Percentiles rank a stretch among this genome's conserved stretches.
Evolutionary conservation across 2,329 filamentous ascomycete species (phyloP).

Genomic region (Colletotrichum australisinense): DNA sequence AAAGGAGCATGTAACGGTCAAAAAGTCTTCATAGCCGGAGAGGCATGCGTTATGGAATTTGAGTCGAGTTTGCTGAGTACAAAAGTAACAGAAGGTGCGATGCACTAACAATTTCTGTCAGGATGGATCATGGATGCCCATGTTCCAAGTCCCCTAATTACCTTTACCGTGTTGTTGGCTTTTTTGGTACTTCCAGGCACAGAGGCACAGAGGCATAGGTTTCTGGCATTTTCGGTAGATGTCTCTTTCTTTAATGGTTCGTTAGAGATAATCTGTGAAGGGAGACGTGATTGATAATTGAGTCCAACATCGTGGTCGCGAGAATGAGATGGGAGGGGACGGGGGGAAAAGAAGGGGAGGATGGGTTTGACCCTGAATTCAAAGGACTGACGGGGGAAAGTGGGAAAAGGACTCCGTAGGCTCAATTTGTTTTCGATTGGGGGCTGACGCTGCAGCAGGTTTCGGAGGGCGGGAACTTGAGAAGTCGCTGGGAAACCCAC

Average conservation of each 20-base stretch:
- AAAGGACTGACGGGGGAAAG: neutral
- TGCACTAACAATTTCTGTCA: neutral
- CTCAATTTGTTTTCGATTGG: neutral
- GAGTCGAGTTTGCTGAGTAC: too few species aligned
- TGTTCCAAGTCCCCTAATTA: neutral
- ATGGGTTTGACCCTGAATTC: neutral
- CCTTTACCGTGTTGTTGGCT: neutral
- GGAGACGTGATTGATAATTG: too few species aligned
- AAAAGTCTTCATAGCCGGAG: too few species aligned
- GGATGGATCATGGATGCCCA: neutral
- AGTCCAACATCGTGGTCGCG: too few species aligned
- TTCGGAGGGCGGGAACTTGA: neutral
- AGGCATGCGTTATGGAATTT: neutral
- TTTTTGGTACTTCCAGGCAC: neutral
- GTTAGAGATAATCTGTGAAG: too few species aligned
- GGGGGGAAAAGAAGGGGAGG: neutral
- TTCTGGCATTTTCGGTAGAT: neutral
- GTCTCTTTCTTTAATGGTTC: neutral
- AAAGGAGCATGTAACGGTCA: too few species aligned
- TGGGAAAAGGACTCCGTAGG: neutral
- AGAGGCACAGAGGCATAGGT: neutral
- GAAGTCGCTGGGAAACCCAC: neutral
- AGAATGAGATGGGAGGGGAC: neutral
- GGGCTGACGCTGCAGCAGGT: neutral
- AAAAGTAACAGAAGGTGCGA: too few species aligned